phyloP scores from a whole-genome alignment of 1,139 yeast species.

The Blastobotrys petasosporus region DNA sequence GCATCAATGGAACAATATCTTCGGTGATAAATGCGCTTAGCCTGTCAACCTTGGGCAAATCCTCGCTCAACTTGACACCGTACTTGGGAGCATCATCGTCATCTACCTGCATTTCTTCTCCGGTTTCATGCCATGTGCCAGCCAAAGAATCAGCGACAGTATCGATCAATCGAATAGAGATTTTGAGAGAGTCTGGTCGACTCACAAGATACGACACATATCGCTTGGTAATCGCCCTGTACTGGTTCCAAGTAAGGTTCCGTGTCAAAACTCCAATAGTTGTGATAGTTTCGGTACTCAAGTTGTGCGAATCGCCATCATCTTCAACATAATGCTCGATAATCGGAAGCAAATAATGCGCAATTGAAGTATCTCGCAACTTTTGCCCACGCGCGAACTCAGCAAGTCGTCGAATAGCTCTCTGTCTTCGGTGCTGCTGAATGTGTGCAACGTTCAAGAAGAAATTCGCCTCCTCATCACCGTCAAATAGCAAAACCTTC shows the following conservation, averaged over 20 bases:
- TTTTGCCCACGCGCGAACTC: constrained; percentile 33
- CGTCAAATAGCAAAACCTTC: constrained; percentile 55
- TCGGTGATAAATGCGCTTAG: constrained; percentile 49
- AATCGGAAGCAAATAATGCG: constrained; percentile 79
- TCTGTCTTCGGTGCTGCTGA: constrained; percentile 79
- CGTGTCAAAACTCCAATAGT: constrained; percentile 57
- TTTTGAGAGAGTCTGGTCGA: constrained; percentile 50
- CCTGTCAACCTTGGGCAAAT: constrained; percentile 35
- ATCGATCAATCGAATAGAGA: constrained; percentile 56
- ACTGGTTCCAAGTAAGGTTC: constrained; percentile 73
- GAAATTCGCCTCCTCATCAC: constrained; percentile 81
- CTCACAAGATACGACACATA: constrained; percentile 53
- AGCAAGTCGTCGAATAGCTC: constrained; percentile 64
- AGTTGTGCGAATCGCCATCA: constrained; percentile 60
- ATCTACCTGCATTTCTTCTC: constrained; percentile 12
- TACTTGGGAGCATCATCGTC: constrained; percentile 8
- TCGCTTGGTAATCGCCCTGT: constrained; percentile 65
- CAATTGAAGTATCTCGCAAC: constrained; percentile 53
- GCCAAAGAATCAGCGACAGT: constrained; percentile 53
- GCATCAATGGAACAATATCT: constrained; percentile 59
- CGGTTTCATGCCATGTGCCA: constrained; percentile 9
- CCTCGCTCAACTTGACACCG: constrained; percentile 25
- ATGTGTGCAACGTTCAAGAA: constrained; percentile 77
- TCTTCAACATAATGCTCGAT: constrained; percentile 62
- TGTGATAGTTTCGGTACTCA: constrained; percentile 66